Conservation (phyloP, 345 rosid species). For the Isatis tinctoria region DNA sequence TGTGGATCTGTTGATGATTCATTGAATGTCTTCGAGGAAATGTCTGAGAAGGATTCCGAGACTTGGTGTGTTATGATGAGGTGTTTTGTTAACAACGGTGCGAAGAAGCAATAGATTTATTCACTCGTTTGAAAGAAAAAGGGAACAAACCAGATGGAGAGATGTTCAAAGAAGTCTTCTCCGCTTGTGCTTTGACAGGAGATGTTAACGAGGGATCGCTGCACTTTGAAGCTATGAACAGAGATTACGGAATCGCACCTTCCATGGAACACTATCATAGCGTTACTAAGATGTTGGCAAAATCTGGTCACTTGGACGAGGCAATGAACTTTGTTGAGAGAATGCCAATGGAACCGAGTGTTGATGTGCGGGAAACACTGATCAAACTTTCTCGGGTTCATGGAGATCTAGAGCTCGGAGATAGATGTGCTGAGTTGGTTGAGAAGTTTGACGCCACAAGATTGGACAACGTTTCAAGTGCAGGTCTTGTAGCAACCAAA, state of each 20-base stretch:
- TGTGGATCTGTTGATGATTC: constrained; percentile 51
- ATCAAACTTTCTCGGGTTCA: too few species aligned
- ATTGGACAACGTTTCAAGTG: too few species aligned
- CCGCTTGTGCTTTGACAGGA: constrained; percentile 46
- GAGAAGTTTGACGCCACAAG: too few species aligned
- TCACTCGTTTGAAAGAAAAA: constrained; percentile 38
- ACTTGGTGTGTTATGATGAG: constrained; percentile 62
- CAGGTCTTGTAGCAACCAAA: too few species aligned
- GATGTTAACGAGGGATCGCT: constrained; percentile 56
- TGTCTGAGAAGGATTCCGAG: constrained; percentile 45
- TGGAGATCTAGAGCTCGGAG: too few species aligned
- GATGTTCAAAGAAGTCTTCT: constrained; percentile 50
- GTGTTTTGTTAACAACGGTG: constrained; percentile 53
- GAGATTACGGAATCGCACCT: constrained; percentile 48
- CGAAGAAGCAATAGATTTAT: constrained; percentile 62
- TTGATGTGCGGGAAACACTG: too few species aligned
- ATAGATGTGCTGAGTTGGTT: too few species aligned
- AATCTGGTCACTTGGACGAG: constrained; percentile 43
- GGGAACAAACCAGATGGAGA: constrained; percentile 56
- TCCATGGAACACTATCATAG: constrained; percentile 54
- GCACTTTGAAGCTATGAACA: constrained; percentile 60
- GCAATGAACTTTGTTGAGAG: too few species aligned
- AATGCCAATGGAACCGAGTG: too few species aligned
- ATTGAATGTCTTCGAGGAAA: constrained; percentile 38
- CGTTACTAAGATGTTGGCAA: constrained; percentile 55